Evolutionary conservation across 169 alveolate genomes (phyloP).

Genomic region (Cyclospora cayetanensis): DNA sequence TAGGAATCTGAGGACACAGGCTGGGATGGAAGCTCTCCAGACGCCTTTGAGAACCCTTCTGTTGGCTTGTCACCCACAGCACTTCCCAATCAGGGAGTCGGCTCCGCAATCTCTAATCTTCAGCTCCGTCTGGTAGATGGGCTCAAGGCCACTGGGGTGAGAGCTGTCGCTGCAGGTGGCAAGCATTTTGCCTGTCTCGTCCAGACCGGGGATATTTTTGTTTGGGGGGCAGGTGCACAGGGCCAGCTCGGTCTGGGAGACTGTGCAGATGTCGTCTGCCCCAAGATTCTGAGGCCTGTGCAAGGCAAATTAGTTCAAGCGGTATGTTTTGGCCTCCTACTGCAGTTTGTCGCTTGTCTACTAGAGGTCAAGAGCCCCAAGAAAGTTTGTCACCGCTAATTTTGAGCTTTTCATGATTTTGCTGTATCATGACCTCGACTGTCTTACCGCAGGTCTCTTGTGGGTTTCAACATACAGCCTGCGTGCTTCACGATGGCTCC

Average conservation of each 20-base stretch:
- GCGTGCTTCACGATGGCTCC: constrained; percentile 77
- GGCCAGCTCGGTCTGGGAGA: constrained; percentile 77
- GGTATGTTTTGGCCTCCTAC: constrained; percentile 64
- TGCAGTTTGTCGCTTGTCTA: too few species aligned
- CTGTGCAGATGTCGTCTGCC: constrained; percentile 70
- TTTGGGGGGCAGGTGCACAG: constrained; percentile 74
- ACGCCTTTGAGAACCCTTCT: neutral
- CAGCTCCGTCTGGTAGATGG: neutral
- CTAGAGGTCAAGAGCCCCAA: too few species aligned
- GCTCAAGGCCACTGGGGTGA: constrained; percentile 5
- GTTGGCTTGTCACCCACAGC: neutral
- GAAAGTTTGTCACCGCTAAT: too few species aligned
- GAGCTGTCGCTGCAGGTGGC: constrained; percentile 62
- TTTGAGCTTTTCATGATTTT: too few species aligned
- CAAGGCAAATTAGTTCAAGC: constrained; percentile 74
- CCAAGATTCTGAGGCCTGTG: constrained; percentile 73
- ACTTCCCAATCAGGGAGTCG: neutral
- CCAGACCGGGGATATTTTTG: constrained; percentile 71
- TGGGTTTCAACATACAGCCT: constrained; percentile 80
- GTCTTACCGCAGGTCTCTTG: constrained; percentile 74
- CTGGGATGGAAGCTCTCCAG: neutral
- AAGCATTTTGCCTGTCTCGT: constrained; percentile 72
- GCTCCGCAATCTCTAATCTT: neutral
- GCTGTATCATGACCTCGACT: neutral
- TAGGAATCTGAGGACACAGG: neutral